These are phyloP conservation scores for Kodamaea sp. DNA, from an alignment of 1,139 yeast species.

Conservation along the genomic window DNA sequence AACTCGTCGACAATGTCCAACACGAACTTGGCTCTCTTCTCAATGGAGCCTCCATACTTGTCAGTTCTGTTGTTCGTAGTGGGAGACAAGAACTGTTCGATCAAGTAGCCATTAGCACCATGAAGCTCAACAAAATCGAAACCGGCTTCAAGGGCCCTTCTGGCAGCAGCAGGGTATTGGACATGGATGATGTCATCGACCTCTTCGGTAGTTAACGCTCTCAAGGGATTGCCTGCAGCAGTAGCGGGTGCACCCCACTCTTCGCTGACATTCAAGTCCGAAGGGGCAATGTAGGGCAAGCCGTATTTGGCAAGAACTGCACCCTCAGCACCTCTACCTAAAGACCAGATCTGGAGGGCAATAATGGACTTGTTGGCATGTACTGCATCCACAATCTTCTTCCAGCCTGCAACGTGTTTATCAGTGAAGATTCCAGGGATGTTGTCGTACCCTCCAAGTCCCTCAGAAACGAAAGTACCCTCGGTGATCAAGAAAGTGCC, in stretches of 20 bases:
- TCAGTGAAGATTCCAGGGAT: conserved; percentile 57
- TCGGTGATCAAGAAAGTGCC: conserved; percentile 15
- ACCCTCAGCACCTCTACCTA: conserved; percentile 16
- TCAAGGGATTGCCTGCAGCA: conserved; percentile 34
- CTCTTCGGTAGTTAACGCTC: conserved; percentile 45
- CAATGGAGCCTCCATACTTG: conserved; percentile 67
- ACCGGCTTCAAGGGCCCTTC: conserved; percentile 55
- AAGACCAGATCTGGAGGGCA: conserved; percentile 49
- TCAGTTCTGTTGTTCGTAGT: conserved; percentile 60
- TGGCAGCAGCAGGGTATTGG: conserved; percentile 44
- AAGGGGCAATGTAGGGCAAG: conserved; percentile 22
- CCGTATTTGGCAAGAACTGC: conserved; percentile 13
- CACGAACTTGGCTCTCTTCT: conserved; percentile 60
- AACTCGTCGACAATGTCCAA: conserved; percentile 49
- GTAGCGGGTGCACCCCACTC: conserved; percentile 25
- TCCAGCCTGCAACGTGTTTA: conserved; percentile 53
- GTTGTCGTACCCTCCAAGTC: conserved; percentile 37
- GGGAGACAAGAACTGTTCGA: conserved; percentile 56
- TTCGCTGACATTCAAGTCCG: conserved; percentile 22
- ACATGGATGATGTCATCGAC: conserved; percentile 37
- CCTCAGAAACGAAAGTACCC: conserved; percentile 11
- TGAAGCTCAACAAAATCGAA: conserved; percentile 72
- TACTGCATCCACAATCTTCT: conserved; percentile 45
- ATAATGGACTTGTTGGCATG: conserved; percentile 55
- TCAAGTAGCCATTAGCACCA: conserved; percentile 68